Evolutionary conservation across 176 grass and related monocot species (phyloP), one percentile per base, ranked within the genome.

Genomic region (Juncus inflexus): DNA sequence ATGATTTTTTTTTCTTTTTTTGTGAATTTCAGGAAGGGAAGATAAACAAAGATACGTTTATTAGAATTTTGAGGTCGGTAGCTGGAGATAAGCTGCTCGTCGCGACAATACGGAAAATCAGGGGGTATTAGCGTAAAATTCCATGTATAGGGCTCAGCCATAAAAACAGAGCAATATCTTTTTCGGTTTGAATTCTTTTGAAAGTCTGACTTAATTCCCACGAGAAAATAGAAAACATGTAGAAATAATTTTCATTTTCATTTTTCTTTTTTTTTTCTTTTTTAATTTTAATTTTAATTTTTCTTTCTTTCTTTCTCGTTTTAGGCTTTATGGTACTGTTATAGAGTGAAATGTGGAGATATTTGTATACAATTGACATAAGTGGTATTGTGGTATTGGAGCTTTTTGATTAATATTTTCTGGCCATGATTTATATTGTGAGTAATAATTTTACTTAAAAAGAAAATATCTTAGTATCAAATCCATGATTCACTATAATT

Each of bases 1-100:
- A 14, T 50, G 62, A 8, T 4, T 58, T 62, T 38, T 52, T 67
- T 73, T 15, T 79, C 13, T 74, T 16, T 3, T 7, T 58, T 47
- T 37, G 19, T 28, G 19, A 28, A 28, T 28, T 83, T 60, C 85
- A 97, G 92, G 90, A 50, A 71, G 85, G 80, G 12, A 84, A 79
- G 61, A 79, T 97, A 1, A 81, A 62, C 63, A 97, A 89, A 76
- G 74, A 82, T 0, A 55, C 79, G 3, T 97, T 97, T 79, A 84
- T 91, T 42, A 75, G 67, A 10, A 83, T 67, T 66, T 64, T 97
- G 71, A 83, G 87, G 55, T 36, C 36, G 2, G 55, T 64, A 50
- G 54, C 76, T 51, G 92, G 88, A 14, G 92, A 97, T 65, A 72
- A 77, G 19, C 66, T 91, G 7, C 60, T 97, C 42, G 72, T 55